Conservation (phyloP, 768 basidiomycete species). For the Psilocybe subaeruginosa region DNA sequence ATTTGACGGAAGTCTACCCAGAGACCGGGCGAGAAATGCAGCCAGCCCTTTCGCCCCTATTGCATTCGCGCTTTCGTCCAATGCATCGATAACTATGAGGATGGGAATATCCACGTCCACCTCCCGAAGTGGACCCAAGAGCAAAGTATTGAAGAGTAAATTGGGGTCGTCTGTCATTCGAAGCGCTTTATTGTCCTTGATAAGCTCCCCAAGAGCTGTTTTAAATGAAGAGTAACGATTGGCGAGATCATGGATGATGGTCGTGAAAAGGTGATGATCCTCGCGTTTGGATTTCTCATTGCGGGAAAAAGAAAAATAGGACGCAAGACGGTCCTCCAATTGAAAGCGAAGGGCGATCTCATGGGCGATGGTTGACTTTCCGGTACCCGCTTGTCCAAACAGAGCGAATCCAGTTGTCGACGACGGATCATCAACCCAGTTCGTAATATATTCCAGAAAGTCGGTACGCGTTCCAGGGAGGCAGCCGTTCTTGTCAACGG, state of each 20-base stretch:
- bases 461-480: neutral
- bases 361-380: constrained; percentile 4
- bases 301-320: neutral
- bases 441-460: constrained; percentile 4
- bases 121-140: neutral
- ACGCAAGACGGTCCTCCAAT: neutral
- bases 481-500: neutral
- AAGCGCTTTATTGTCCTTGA: constrained; percentile 4
- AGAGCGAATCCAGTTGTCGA: neutral
- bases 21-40: neutral
- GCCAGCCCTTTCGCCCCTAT: neutral
- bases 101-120: neutral
- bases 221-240: constrained; percentile 3
- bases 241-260: constrained; percentile 3
- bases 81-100: constrained; percentile 2
- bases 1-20: neutral
- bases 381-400: constrained; percentile 9
- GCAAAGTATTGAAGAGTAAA: constrained; percentile 1
- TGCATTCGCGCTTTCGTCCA: constrained; percentile 2
- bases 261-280: constrained; percentile 2
- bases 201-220: neutral
- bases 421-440: neutral
- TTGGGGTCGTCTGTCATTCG: neutral
- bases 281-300: neutral
- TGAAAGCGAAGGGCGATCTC: neutral